Evolutionary conservation across 495 filamentous ascomycete genomes (phyloP).

Genomic region (Penicillium daleae): DNA sequence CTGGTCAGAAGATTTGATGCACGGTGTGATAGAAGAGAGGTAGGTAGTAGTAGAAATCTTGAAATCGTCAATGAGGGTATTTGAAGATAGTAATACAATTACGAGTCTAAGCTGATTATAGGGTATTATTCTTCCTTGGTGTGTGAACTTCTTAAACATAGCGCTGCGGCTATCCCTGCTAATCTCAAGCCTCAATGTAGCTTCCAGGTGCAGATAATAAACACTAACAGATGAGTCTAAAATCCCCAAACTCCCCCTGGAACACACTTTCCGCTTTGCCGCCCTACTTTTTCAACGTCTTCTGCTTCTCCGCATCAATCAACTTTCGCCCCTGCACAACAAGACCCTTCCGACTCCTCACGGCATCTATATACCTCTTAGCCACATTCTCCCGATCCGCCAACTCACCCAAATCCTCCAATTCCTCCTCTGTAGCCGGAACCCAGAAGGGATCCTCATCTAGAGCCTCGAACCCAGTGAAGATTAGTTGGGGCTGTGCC

Average conservation of each 20-base stretch:
- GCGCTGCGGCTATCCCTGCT: too few relatives aligned
- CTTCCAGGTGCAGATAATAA: not conserved
- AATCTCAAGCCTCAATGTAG: too few relatives aligned
- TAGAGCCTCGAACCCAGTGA: conserved; percentile 86
- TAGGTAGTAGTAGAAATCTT: too few relatives aligned
- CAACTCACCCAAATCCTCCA: conserved; percentile 93
- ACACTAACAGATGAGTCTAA: not conserved
- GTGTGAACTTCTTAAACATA: too few relatives aligned
- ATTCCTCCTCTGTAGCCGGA: conserved; percentile 91
- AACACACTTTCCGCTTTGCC: too few relatives aligned
- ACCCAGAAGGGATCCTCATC: conserved; percentile 97
- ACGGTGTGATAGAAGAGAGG: too few relatives aligned
- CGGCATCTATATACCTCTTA: conserved; percentile 91
- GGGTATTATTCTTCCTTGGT: too few relatives aligned
- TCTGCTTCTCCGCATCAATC: conserved; percentile 98
- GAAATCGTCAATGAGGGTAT: too few relatives aligned
- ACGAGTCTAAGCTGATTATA: too few relatives aligned
- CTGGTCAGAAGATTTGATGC: too few relatives aligned
- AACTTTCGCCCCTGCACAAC: conserved; percentile 77
- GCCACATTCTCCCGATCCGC: conserved; percentile 95
- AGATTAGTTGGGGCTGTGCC: conserved; percentile 90
- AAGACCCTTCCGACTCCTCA: conserved; percentile 83
- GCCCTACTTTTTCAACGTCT: conserved; percentile 87
- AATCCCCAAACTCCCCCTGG: not conserved
- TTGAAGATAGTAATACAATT: too few relatives aligned